Evolutionary conservation across 2,329 filamentous ascomycete genomes (phyloP), one percentile per base, ranked within the genome.

Genomic region (Colletotrichum tropicale): DNA sequence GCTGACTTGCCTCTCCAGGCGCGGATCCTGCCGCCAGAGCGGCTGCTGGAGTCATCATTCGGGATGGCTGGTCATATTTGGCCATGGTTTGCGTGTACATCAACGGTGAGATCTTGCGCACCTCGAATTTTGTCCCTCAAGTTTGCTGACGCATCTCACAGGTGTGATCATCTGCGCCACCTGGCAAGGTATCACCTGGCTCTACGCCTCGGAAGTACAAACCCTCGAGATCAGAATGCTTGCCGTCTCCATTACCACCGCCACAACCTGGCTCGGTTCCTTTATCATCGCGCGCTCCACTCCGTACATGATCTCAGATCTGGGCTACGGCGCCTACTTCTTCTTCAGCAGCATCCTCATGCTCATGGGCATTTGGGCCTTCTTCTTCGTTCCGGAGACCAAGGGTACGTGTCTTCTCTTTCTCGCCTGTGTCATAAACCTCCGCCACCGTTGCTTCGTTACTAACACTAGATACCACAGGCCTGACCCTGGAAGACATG

Each of bases 371-470:
- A 79, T 88, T 58, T 90, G 87, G 80, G 84, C 88, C 5, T 86
- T 85, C 70, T 88, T 89, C 81, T 87, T 88, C 64, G 83, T 90
- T 0, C 89, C 89, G 2, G 88, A 90, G 78, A 90, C 88, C 4
- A 90, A 89, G 80, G 88, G 88, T 74, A 9, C 6, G 74, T 21
- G 48, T 28, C 3, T n/a, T 24, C n/a, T 9, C 15, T 4, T 7
- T 36, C 15, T 6, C 24, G 6, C 10, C 30, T 2, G 10, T 12
- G 30, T 32, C 30, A 32, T 32, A 32, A 32, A 32, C 30, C 30
- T 32, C 0, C 30, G 10, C 10, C 28, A 30, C 9, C 28, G 28
- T 30, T 43, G 6, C 8, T 18, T 16, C 3, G 6, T 13, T 1
- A 16, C 60, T 48, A 9, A 67, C 26, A 21, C n/a, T 6, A 21